Conservation (phyloP, 805 yeast genomes). For the Candida stauntonica region DNA sequence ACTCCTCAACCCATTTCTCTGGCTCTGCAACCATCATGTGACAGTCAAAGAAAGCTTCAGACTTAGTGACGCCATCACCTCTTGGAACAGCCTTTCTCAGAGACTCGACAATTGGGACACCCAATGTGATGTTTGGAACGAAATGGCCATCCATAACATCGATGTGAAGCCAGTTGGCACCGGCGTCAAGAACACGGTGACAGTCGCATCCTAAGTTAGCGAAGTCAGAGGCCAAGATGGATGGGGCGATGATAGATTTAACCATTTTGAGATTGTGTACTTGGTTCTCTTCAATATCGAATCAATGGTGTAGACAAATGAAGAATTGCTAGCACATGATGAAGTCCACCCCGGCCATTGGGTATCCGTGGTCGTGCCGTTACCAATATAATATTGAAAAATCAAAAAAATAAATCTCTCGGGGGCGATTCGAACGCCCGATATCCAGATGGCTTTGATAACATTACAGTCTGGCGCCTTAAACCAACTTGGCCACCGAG, state of each 20-base stretch:
- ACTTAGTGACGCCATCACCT: slow-evolving; percentile 41
- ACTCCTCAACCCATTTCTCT: slow-evolving; percentile 88
- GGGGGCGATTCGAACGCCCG: slow-evolving; percentile 52
- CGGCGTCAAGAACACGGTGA: slow-evolving; percentile 68
- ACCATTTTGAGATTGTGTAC: slow-evolving; percentile 49
- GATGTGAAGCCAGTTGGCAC: slow-evolving; percentile 96
- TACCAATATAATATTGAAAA: neutral
- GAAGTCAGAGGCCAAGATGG: slow-evolving; percentile 89
- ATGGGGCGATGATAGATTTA: slow-evolving; percentile 85
- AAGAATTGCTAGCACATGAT: no score
- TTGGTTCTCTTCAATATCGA: no score
- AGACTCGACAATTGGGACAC: slow-evolving; percentile 81
- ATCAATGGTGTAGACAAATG: no score
- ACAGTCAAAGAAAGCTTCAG: slow-evolving; percentile 73
- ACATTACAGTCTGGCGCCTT: slow-evolving; percentile 42
- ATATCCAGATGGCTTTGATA: slow-evolving; percentile 38
- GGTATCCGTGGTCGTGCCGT: neutral
- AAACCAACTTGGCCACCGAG: slow-evolving; percentile 44
- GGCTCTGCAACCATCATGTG: slow-evolving; percentile 98
- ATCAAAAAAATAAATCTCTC: slow-evolving; percentile 32
- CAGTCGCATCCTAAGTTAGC: slow-evolving; percentile 87
- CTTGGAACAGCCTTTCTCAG: slow-evolving; percentile 76
- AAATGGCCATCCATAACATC: slow-evolving; percentile 99
- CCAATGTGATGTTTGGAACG: slow-evolving; percentile 93
- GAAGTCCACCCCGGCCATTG: neutral